Evolutionary conservation across 805 yeast genomes (phyloP).

Genomic region (Schwanniomyces vanrijiae): DNA sequence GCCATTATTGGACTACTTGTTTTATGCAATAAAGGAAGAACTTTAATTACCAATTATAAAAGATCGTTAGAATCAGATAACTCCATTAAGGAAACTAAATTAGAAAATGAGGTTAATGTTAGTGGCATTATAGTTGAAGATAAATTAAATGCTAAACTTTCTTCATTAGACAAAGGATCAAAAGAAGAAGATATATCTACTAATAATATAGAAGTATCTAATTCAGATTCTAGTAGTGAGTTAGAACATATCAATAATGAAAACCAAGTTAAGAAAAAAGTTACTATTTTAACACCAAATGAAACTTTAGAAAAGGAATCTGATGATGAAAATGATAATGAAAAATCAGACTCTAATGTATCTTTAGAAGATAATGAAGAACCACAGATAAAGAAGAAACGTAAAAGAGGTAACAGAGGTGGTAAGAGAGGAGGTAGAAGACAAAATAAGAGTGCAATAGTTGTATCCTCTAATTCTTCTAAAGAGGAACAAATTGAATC

Average conservation of each 20-base stretch:
- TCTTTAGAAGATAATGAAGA: slow-evolving; percentile 10
- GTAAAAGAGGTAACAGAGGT: slow-evolving; percentile 86
- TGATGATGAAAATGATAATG: slow-evolving; percentile 1
- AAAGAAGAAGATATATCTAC: neutral
- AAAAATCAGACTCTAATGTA: neutral
- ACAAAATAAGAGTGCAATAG: slow-evolving; percentile 9
- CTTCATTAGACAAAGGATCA: slow-evolving; percentile 4
- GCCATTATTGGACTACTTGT: slow-evolving; percentile 35
- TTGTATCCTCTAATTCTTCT: slow-evolving; percentile 2
- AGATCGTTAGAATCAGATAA: neutral
- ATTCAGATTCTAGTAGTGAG: slow-evolving; percentile 6
- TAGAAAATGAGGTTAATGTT: slow-evolving; percentile 12
- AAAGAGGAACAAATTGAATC: slow-evolving; percentile 11
- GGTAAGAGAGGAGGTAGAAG: slow-evolving; percentile 59
- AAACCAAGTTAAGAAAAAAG: slow-evolving; percentile 12
- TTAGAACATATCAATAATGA: neutral
- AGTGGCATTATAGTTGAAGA: slow-evolving; percentile 15
- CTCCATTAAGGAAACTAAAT: neutral
- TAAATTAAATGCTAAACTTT: slow-evolving; percentile 10
- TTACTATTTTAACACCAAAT: slow-evolving; percentile 20
- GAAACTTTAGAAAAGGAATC: slow-evolving; percentile 11
- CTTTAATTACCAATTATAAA: slow-evolving; percentile 25
- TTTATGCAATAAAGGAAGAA: slow-evolving; percentile 26
- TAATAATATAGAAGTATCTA: slow-evolving; percentile 3
- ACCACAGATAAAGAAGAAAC: slow-evolving; percentile 44